Percentiles rank a stretch among this genome's conserved stretches.
Evolutionary conservation across 495 filamentous ascomycete species (phyloP).

Genomic region (Pyrenula massariospora): DNA sequence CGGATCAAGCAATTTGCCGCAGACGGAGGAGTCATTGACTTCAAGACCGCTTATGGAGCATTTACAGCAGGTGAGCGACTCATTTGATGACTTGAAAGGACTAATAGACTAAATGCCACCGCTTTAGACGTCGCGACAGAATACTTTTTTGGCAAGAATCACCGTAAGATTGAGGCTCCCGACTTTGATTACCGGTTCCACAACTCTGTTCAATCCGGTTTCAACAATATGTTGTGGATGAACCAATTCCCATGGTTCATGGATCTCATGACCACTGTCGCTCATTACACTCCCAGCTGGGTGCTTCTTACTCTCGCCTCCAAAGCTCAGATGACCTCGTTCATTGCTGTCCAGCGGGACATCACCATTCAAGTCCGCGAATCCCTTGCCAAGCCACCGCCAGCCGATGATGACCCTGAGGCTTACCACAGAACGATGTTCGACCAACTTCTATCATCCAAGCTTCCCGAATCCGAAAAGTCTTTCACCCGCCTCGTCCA

Average conservation of each 20-base stretch:
- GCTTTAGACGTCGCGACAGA: not conserved
- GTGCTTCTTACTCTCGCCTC: not conserved
- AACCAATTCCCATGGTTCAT: conserved; percentile 1
- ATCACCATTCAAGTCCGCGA: not conserved
- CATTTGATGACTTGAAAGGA: not conserved
- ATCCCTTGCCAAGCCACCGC: not conserved
- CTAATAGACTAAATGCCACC: not conserved
- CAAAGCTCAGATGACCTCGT: not conserved
- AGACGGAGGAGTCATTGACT: conserved; percentile 14
- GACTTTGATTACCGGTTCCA: not conserved
- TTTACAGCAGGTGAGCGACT: conserved; percentile 23
- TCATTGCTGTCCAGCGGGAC: not conserved
- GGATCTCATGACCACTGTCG: not conserved
- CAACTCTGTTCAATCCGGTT: not conserved
- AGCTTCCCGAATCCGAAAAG: not conserved
- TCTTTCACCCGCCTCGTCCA: not conserved
- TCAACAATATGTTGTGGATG: not conserved
- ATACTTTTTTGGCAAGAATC: not conserved
- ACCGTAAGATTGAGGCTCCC: not conserved
- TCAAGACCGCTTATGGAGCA: conserved; percentile 25
- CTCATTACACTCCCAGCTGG: not conserved
- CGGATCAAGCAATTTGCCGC: conserved; percentile 11
- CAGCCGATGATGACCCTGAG: not conserved
- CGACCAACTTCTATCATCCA: not conserved
- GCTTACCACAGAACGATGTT: not conserved